Conservation (phyloP, 495 filamentous ascomycete genomes). For the Penicillium angulare region DNA sequence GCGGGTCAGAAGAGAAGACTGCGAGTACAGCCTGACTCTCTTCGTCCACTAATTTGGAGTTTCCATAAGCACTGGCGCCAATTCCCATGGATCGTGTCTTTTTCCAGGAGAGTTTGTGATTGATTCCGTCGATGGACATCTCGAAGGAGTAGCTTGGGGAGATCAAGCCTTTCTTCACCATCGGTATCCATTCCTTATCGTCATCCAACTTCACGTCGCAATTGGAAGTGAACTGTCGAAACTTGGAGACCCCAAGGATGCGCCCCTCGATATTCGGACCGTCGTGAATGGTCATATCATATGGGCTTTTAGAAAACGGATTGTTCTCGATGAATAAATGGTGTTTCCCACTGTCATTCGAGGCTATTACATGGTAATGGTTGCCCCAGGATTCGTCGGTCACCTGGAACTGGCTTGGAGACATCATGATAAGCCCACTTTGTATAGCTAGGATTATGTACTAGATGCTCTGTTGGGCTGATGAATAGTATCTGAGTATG, state of each 20-base stretch:
- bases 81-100: slow-evolving; percentile 15
- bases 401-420: slow-evolving; percentile 12
- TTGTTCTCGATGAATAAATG: slow-evolving; percentile 16
- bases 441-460: neutral
- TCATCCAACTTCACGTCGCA: slow-evolving; percentile 9
- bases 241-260: slow-evolving; percentile 5
- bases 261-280: slow-evolving; percentile 3
- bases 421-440: too few relatives aligned
- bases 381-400: slow-evolving; percentile 9
- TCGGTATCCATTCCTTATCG: neutral
- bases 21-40: slow-evolving; percentile 7
- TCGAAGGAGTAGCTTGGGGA: slow-evolving; percentile 8
- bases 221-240: slow-evolving; percentile 7
- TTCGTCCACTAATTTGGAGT: slow-evolving; percentile 13
- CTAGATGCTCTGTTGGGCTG: neutral
- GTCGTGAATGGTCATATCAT: slow-evolving; percentile 8
- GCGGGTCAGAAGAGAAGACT: slow-evolving; percentile 12
- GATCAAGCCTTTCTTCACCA: slow-evolving; percentile 9
- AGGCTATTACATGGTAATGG: slow-evolving; percentile 6
- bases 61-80: slow-evolving; percentile 1
- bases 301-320: neutral
- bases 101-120: slow-evolving; percentile 4
- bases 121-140: neutral
- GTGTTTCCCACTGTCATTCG: neutral
- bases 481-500: too few relatives aligned